Evolutionary conservation across 306 rosid species (phyloP), one percentile per base, ranked within the genome.

Genomic region (Lathyrus tuberosus): DNA sequence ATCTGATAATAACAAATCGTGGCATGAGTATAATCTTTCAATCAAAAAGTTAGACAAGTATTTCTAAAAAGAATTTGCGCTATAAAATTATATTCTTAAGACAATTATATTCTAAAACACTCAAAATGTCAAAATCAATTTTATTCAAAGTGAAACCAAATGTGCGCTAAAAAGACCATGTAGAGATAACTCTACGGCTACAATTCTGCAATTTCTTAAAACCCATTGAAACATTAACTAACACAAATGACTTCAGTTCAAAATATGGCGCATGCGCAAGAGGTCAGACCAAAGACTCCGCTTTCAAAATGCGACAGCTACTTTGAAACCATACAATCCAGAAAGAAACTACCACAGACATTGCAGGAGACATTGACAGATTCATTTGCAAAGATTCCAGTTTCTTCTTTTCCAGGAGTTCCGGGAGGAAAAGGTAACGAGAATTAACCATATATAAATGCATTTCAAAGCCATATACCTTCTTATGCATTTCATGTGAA

Each of bases 311-410:
- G 81, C 15, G 96, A 90, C 64, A 65, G 80, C 78, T 94, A 88
- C 75, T 94, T 85, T 15, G 84, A 80, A 72, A 80, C 66, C 53
- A 72, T 90, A 57, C 96, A 94, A 69, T 85, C 95, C 44, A 76
- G 90, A 85, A 94, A 94, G 89, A 94, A 86, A 85, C 75, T 94
- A 71, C 86, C 96, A 12, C 79, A 69, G 30, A 10, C 82, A 35
- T 33, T 88, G 54, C 98, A 85, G 74, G 94, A 90, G 81, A 67
- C 80, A 28, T 69, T 94, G 44, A 90, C 96, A 67, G 80, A 77
- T 78, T 90, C 97, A 76, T 94, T 94, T 79, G 80, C 88, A 16
- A 81, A 74, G 46, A 94, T 90, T 81, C 92, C 89, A 11, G 97
- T 88, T 62, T 88, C 96, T 17, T 86, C 89, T 42, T 94, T 90